These are phyloP conservation scores for Colletotrichum shisoi DNA, from an alignment of 2,329 filamentous ascomycete genomes.

Conservation along the genomic window DNA sequence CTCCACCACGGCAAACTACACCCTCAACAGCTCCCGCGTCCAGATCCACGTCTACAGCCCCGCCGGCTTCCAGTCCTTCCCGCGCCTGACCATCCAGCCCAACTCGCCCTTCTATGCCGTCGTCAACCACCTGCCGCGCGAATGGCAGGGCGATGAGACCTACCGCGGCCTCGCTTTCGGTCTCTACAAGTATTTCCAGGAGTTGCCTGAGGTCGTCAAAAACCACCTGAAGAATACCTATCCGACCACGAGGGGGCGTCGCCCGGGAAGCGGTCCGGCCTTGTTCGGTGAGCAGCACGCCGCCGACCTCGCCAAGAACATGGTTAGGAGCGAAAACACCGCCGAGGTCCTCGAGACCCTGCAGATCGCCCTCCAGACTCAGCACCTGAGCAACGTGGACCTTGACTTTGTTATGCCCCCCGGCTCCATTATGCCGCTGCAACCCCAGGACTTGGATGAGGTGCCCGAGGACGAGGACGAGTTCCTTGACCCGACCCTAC, in stretches of 20 bases:
- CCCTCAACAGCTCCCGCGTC: constrained; percentile 87
- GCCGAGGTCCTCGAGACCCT: constrained; percentile 76
- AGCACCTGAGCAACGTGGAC: constrained; percentile 84
- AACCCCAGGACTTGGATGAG: constrained; percentile 66
- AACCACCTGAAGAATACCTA: constrained; percentile 69
- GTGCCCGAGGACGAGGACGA: constrained; percentile 70
- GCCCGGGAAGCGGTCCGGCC: constrained; percentile 69
- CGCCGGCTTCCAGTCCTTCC: constrained; percentile 87
- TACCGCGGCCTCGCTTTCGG: constrained; percentile 91
- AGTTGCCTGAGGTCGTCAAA: constrained; percentile 81
- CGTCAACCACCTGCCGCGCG: constrained; percentile 87
- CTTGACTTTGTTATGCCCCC: constrained; percentile 85
- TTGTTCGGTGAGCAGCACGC: constrained; percentile 93
- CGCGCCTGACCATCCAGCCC: constrained; percentile 90
- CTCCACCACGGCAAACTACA: constrained; percentile 87
- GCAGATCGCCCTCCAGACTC: constrained; percentile 78
- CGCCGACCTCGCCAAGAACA: constrained; percentile 84
- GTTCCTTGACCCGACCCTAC: constrained; percentile 68
- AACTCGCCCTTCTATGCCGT: constrained; percentile 90
- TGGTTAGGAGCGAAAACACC: constrained; percentile 82
- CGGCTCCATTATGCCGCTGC: constrained; percentile 73
- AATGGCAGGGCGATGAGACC: constrained; percentile 94
- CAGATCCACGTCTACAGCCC: constrained; percentile 92
- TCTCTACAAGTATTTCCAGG: constrained; percentile 91
- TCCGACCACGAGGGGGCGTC: constrained; percentile 61